Base-by-base conservation (phyloP, 176 grass and related monocot genomes). In the Canna indica region DNA sequence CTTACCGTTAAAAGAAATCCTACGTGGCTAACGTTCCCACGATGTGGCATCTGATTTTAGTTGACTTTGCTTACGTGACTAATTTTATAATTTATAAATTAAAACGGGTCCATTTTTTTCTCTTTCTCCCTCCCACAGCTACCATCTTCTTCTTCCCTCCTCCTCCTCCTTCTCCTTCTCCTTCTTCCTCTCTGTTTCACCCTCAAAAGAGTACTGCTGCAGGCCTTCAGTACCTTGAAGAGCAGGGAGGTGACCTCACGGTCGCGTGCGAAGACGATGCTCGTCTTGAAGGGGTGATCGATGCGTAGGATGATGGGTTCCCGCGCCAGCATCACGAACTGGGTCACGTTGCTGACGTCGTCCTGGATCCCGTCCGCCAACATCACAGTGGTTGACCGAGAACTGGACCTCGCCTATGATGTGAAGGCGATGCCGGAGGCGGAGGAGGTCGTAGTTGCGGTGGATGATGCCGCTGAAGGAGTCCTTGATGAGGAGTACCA, bases 151-250 rank as follows among this genome's bases (percentile, higher is more conserved):
- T n/a, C n/a, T n/a, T n/a, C n/a, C n/a, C n/a, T n/a, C n/a, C n/a
- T n/a, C n/a, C n/a, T n/a, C n/a, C n/a, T n/a, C n/a, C n/a, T n/a
- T n/a, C n/a, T n/a, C n/a, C n/a, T n/a, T n/a, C n/a, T n/a, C n/a
- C n/a, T n/a, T n/a, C n/a, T n/a, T n/a, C n/a, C n/a, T n/a, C n/a
- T n/a, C n/a, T n/a, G n/a, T n/a, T n/a, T n/a, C n/a, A n/a, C n/a
- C n/a, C n/a, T n/a, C n/a, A n/a, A n/a, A n/a, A n/a, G n/a, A n/a
- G n/a, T n/a, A n/a, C n/a, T n/a, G n/a, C n/a, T n/a, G n/a, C n/a
- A n/a, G n/a, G n/a, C n/a, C n/a, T n/a, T n/a, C n/a, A 95, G 83
- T 44, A 95, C 91, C 84, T 95, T 90, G 87, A 90, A 95, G 15
- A 95, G 91, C 2, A 95, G 36, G 2, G 91, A 95, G 0, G 87